Conservation (phyloP, 495 filamentous ascomycete species). For the Penicillium turbatum region DNA sequence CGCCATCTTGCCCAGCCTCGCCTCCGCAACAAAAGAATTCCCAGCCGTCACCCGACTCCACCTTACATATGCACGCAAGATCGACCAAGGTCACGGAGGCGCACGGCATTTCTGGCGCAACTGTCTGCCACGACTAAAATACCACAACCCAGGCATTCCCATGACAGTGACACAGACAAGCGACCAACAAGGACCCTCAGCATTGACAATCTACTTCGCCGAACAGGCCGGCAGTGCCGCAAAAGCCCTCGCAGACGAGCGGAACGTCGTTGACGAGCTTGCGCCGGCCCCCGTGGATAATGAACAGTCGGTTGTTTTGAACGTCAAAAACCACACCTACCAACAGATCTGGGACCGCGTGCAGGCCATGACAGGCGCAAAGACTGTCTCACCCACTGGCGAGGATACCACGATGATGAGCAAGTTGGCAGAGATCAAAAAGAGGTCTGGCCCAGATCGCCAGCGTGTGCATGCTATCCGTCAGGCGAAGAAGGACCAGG, state of each 20-base stretch:
- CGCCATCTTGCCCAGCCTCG: constrained; percentile 60
- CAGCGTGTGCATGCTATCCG: constrained; percentile 51
- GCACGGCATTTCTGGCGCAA: constrained; percentile 86
- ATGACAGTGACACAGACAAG: constrained; percentile 72
- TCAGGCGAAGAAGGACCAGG: constrained; percentile 57
- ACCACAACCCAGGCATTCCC: constrained; percentile 78
- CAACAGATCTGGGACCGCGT: constrained; percentile 65
- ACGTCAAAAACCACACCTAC: constrained; percentile 35
- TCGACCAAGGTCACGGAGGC: constrained; percentile 61
- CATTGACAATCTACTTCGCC: constrained; percentile 74
- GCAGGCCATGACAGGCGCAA: constrained; percentile 63
- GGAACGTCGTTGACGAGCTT: constrained; percentile 29
- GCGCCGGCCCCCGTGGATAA: constrained; percentile 31
- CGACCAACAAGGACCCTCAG: constrained; percentile 51
- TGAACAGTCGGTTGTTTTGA: constrained; percentile 35
- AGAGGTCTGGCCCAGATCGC: constrained; percentile 50
- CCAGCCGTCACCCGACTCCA: constrained; percentile 71
- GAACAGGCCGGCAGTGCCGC: constrained; percentile 34
- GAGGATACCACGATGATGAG: constrained; percentile 57
- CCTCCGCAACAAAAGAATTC: constrained; percentile 46
- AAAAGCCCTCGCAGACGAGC: constrained; percentile 19
- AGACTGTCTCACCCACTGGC: constrained; percentile 51
- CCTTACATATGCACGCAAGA: constrained; percentile 68
- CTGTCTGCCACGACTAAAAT: constrained; percentile 83
- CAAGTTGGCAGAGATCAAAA: constrained; percentile 55